Base-by-base conservation (phyloP, 2,329 filamentous ascomycete species). In the Domatiomyces catenatus region DNA sequence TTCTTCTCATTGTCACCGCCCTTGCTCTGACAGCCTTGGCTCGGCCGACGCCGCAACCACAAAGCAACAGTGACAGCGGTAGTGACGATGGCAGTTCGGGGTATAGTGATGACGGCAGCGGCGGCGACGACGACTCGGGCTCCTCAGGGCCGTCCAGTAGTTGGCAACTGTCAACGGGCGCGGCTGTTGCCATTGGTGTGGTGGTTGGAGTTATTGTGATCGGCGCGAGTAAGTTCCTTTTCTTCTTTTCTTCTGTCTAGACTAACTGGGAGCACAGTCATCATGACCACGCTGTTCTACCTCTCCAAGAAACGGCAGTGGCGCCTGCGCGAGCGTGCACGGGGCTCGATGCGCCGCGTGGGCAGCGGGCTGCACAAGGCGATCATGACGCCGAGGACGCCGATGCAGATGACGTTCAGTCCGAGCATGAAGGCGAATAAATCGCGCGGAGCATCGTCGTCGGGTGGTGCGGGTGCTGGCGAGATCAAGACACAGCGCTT, bases 281-380 rank as follows among this genome's bases (percentile, higher is more conserved):
- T 55, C 3, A 51, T 55, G 32, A 77, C 80, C 2, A 69, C 79
- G 2, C 76, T 92, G 24, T 93, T 84, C 69, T 86, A 82, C 65
- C 64, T 90, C 39, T 84, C 86, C 50, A 92, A 92, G 73, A 88
- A 86, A 69, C 79, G 81, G 46, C 84, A 89, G 66, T 92, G 86
- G 86, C 84, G 81, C 57, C 72, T 92, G 58, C 78, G 81, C 52
- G 79, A 85, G 62, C 83, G 75, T 26, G 72, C 93, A 51, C 76
- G 81, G 50, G 78, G 77, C 56, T 88, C 84, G 1, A 79, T 79
- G 28, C 74, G 72, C 5, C 58, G 58, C 8, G 58, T 65, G n/a
- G 52, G 54, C 1, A 58, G 56, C 47, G 54, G 52, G 7, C 52
- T 61, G 39, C 28, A 36, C 10, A 60, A 58, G 50, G 56, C 60